phyloP scores from a whole-genome alignment of 75 land plant species.

The Cunninghamia lanceolata region DNA sequence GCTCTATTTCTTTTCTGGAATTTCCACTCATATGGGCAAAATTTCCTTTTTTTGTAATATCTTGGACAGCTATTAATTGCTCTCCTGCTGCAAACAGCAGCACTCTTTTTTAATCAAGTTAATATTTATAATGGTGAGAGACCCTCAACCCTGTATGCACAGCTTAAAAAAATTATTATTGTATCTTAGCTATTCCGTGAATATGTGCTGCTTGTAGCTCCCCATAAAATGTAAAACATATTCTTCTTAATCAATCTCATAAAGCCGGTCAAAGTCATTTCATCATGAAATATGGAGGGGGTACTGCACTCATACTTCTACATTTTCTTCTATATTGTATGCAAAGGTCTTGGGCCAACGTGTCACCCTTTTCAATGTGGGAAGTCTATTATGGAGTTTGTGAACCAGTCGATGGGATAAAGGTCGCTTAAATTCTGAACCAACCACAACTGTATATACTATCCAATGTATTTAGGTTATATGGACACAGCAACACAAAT shows the following conservation, averaged over 20 bases:
- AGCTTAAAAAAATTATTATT: too few species aligned
- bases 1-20: too few species aligned
- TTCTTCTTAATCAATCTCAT: not conserved
- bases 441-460: not conserved
- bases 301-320: too few species aligned
- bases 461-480: not conserved
- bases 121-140: too few species aligned
- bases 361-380: not conserved
- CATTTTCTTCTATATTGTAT: not conserved
- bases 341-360: not conserved
- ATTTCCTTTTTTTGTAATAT: too few species aligned
- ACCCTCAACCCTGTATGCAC: too few species aligned
- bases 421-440: not conserved
- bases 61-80: too few species aligned
- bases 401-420: not conserved
- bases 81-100: too few species aligned
- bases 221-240: not conserved
- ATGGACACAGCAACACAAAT: not conserved
- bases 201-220: not conserved
- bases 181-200: not conserved
- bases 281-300: not conserved
- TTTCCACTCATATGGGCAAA: too few species aligned
- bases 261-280: not conserved
- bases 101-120: too few species aligned
- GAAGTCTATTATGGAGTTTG: not conserved